These are phyloP conservation scores for Xylaria sp. DNA, from an alignment of 2,329 filamentous ascomycete genomes.

Conservation along the genomic window DNA sequence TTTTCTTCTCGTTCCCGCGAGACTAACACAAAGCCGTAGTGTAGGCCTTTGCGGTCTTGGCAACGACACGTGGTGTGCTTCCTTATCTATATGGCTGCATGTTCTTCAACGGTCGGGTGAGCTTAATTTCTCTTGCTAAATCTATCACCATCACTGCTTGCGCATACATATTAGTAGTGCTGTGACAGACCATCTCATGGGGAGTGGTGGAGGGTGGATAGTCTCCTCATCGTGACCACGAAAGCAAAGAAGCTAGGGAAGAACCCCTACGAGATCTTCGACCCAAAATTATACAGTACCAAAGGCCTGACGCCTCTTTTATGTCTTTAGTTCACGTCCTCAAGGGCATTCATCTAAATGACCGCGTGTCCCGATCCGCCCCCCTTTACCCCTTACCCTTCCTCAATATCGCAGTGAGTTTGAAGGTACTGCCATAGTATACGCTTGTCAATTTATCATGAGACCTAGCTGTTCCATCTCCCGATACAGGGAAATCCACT, in stretches of 20 bases:
- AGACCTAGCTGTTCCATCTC: not conserved
- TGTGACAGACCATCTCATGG: too few relatives aligned
- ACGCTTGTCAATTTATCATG: conserved; percentile 45
- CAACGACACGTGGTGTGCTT: not conserved
- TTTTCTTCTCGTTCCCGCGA: not conserved
- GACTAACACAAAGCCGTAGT: not conserved
- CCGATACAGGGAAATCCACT: not conserved
- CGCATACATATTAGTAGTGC: too few relatives aligned
- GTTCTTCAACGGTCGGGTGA: too few relatives aligned
- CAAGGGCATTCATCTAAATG: not conserved
- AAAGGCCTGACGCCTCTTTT: too few relatives aligned
- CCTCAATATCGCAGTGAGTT: conserved; percentile 53
- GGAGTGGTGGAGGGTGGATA: too few relatives aligned
- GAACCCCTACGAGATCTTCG: too few relatives aligned
- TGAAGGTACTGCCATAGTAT: conserved; percentile 63
- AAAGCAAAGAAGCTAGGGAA: too few relatives aligned
- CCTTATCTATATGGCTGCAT: not conserved
- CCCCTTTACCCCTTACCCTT: conserved; percentile 55
- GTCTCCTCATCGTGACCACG: too few relatives aligned
- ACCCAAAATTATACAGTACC: too few relatives aligned
- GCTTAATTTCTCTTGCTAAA: too few relatives aligned
- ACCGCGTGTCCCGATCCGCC: conserved; percentile 41
- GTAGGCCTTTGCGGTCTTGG: not conserved
- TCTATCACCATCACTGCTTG: too few relatives aligned
- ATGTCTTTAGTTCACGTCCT: too few relatives aligned